Evolutionary conservation across 2,329 filamentous ascomycete genomes (phyloP).

Genomic region (Chrysoporthe puriensis): DNA sequence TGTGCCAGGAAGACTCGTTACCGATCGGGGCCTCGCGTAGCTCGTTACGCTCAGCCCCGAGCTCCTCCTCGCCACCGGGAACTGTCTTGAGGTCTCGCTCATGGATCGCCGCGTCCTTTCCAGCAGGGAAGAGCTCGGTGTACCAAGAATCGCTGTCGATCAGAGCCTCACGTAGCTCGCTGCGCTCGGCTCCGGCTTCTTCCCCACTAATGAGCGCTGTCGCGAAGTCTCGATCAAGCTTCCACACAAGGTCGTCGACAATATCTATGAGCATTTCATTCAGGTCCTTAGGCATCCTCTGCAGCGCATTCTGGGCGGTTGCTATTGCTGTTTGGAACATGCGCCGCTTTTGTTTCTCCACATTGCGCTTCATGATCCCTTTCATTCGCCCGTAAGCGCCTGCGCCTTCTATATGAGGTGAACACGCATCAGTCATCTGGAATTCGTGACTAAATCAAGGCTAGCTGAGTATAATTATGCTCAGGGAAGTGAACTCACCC

Average conservation of each 20-base stretch:
- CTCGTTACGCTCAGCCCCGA: background rate
- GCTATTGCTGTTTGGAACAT: slow-evolving; percentile 56
- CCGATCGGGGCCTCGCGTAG: background rate
- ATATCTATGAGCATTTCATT: background rate
- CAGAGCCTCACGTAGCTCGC: background rate
- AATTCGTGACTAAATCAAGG: background rate
- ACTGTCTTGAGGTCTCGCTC: background rate
- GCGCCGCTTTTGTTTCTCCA: slow-evolving; percentile 41
- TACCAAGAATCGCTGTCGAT: slow-evolving; percentile 5
- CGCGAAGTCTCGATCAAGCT: slow-evolving; percentile 9
- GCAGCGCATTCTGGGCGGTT: slow-evolving; percentile 45
- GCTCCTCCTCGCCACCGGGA: background rate
- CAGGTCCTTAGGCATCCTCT: slow-evolving; percentile 36
- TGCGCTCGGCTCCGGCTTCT: background rate
- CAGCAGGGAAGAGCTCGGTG: background rate
- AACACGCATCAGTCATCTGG: background rate
- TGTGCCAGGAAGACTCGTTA: slow-evolving; percentile 3
- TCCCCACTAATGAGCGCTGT: background rate
- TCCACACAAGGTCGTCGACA: background rate
- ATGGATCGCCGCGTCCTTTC: background rate
- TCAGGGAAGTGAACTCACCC: slow-evolving; percentile 36
- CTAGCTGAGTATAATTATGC: background rate
- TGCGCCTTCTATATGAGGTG: slow-evolving; percentile 33
- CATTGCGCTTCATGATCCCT: slow-evolving; percentile 47
- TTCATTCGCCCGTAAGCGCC: slow-evolving; percentile 59